Evolutionary conservation across 1,139 yeast species (phyloP), one percentile per base, ranked within the genome.

Genomic region (Suhomyces coccinellae): DNA sequence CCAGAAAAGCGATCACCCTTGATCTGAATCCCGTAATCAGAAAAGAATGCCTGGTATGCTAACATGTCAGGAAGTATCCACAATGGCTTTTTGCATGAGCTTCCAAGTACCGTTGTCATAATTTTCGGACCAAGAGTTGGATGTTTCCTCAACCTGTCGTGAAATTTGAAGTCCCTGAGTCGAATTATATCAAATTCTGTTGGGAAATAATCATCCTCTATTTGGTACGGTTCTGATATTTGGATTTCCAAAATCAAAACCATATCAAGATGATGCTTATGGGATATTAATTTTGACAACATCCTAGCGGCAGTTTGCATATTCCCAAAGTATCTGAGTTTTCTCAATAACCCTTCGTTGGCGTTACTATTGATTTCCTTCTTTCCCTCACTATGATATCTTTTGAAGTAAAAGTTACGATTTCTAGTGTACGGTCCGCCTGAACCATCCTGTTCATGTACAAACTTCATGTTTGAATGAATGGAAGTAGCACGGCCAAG

Each of bases 391-490:
- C 24, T 20, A 7, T 22, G 29, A 12, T 20, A 20, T 9, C 27
- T 33, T 27, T 69, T 62, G 50, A 73, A 73, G 45, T 75, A 61
- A 41, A 77, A 69, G 44, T 65, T 72, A 37, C 68, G 68, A 52
- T 77, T 77, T 44, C 71, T 81, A 3, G 71, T 66, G 52, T 80
- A 82, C 12, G 83, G 77, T 10, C 77, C 75, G 9, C 86, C 86
- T 3, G 83, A 77, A 0, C 85, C 85, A 59, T 81, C 85, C 51
- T 73, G 75, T 52, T 80, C 86, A 59, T 77, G 80, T 1, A 79
- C 75, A 1, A 79, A 66, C 53, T 65, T 64, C 36, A 60, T 46
- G 15, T 58, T 56, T 24, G 66, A 57, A 28, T 58, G 61, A 29
- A 57, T 56, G 45, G 76, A 64, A 1, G 86, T 81, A 3, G 86